Base-by-base conservation (phyloP, 2,329 filamentous ascomycete genomes). In the Alternaria metachromatica region DNA sequence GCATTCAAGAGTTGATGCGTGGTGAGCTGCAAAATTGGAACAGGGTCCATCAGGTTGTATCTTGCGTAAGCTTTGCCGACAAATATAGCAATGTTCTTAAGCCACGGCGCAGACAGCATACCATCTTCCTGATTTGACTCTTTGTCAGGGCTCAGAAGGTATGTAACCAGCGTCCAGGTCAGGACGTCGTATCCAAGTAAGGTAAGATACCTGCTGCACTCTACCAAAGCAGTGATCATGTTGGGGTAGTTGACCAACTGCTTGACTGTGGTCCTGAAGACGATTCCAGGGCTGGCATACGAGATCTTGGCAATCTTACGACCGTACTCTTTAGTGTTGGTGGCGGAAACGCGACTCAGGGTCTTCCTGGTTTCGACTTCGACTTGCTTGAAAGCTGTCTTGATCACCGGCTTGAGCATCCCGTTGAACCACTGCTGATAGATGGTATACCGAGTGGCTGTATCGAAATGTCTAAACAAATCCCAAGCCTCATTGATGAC, bases 231-330 rank as follows among this genome's bases (percentile, higher is more conserved):
- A 65, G 97, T 93, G 60, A 97, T 97, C 64, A 99, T 87, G 76
- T 98, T 99, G 76, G 92, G 92, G 78, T 99, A 99, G 0, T 92
- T 90, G 80, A 99, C 94, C 63, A 97, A 93, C 79, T 97, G 94
- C 66, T 90, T 90, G 62, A 99, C 88, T 7, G 94, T 93, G 60
- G 95, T 92, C 73, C 90, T 90, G 82, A 97, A 97, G 23, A 98
- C 94, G 60, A 97, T 87, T 25, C 95, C 95, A 2, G 96, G 96
- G 46, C 93, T 96, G 1, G 93, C 90, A 73, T 93, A 92, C 25
- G 94, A 94, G n/a, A 94, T 92, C 80, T 97, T 98, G 9, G 95
- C 94, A 28, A 99, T 86, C 41, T 90, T 89, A 75, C 94, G 90
- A 51, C 94, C 94, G 89, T 97, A 97, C 50, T 90, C 88, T 55